A percentile compares a stretch with the other conserved stretches of the same genome.
These are phyloP conservation scores for Acacia concinna DNA, from an alignment of 331 rosid genomes.

Conservation along the genomic window DNA sequence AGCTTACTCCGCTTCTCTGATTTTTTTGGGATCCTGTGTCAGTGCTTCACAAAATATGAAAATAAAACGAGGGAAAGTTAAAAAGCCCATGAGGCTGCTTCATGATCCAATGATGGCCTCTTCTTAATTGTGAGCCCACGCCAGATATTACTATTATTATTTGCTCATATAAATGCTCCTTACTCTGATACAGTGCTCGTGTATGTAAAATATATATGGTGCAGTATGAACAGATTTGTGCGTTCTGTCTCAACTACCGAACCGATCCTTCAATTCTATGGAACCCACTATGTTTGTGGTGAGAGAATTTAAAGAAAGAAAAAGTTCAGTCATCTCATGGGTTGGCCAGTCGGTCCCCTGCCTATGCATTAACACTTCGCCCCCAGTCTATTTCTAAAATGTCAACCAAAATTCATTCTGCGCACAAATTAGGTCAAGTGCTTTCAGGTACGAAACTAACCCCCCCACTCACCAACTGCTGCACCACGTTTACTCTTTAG, in stretches of 20 bases:
- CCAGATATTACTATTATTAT: background rate
- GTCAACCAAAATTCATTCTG: background rate
- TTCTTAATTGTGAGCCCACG: constrained; percentile 53
- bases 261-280: constrained; percentile 18
- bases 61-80: constrained; percentile 31
- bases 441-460: background rate
- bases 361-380: constrained; percentile 7
- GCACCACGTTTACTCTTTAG: constrained; percentile 2
- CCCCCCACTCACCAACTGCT: background rate
- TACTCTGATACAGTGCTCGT: background rate
- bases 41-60: constrained; percentile 14
- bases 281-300: constrained; percentile 42
- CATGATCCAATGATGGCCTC: constrained; percentile 67
- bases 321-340: constrained; percentile 21
- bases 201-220: background rate
- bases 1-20: background rate
- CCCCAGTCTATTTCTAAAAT: background rate
- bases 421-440: background rate
- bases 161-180: background rate
- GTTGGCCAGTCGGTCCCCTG: constrained; percentile 18
- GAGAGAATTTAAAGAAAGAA: constrained; percentile 4
- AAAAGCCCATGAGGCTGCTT: constrained; percentile 73
- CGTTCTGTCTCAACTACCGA: constrained; percentile 42
- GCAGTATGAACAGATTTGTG: background rate
- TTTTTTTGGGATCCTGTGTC: too few species aligned